Evolutionary conservation across 805 yeast species (phyloP).

Genomic region (Cyberlindnera amylophila): DNA sequence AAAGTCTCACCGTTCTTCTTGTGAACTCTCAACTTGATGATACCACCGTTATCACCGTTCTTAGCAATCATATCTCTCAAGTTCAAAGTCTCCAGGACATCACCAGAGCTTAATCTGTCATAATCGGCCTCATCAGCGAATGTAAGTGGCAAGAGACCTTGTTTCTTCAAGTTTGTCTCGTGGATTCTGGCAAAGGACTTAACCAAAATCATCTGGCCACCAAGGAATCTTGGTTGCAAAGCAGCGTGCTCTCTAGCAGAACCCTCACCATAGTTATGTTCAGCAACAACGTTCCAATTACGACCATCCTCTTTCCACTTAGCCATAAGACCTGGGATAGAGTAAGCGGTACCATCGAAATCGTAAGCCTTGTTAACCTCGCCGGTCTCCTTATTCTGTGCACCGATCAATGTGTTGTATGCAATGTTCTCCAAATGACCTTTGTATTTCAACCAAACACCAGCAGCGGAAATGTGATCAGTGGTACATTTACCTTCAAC

Average conservation of each 20-base stretch:
- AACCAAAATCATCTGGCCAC: slow-evolving; percentile 83
- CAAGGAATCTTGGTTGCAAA: slow-evolving; percentile 88
- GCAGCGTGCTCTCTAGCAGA: slow-evolving; percentile 99
- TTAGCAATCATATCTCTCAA: slow-evolving; percentile 72
- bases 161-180: slow-evolving; percentile 99
- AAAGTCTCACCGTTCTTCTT: slow-evolving; percentile 69
- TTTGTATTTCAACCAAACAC: slow-evolving; percentile 97
- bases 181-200: slow-evolving; percentile 98
- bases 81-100: slow-evolving; percentile 69
- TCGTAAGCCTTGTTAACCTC: slow-evolving; percentile 91
- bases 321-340: slow-evolving; percentile 95
- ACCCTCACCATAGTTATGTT: slow-evolving; percentile 98
- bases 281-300: slow-evolving; percentile 96
- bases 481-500: slow-evolving; percentile 99
- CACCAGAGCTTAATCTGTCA: slow-evolving; percentile 75
- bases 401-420: slow-evolving; percentile 93
- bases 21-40: slow-evolving; percentile 64
- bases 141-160: slow-evolving; percentile 93
- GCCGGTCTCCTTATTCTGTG: slow-evolving; percentile 94
- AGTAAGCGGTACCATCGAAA: slow-evolving; percentile 67
- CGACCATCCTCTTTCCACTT: slow-evolving; percentile 83
- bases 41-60: slow-evolving; percentile 86
- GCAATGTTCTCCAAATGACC: slow-evolving; percentile 96
- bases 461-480: slow-evolving; percentile 98
- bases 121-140: slow-evolving; percentile 89